Evolutionary conservation across 768 basidiomycete genomes (phyloP), one percentile per base, ranked within the genome.

Genomic region (Inosperma sp.): DNA sequence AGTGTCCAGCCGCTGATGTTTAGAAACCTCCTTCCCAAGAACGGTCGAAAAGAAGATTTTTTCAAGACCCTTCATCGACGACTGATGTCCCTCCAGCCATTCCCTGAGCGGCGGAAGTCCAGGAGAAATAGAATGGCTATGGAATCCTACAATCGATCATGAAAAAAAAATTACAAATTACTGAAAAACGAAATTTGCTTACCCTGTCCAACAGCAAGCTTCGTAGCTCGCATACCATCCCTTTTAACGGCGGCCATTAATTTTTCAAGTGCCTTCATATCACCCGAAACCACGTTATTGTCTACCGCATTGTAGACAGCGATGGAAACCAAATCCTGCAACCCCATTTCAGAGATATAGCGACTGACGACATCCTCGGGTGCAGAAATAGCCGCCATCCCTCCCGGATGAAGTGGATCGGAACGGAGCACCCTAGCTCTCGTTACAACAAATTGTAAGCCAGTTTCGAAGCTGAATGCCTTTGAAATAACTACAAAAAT

Each of bases 181-280:
- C 7, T 19, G 5, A 14, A 22, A n/a, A 21, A 2, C 8, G 21
- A 16, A n/a, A 14, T 31, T 7, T 6, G 21, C 55, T 37, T 51
- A 66, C 67, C 68, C 59, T 70, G 68, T 50, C 67, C 62, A 14
- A 70, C 63, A 23, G 62, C 62, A 41, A 70, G 48, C 45, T 60
- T 62, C 1, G 62, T 61, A 5, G 64, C 60, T 40, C 63, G 56
- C 29, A 64, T 43, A 2, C 64, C 65, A 31, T 59, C 59, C 26
- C 59, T 48, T 44, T 68, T 70, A 3, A 59, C 62, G 16, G 65
- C 56, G 6, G 58, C 55, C 47, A 68, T 53, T 4, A 70, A 52
- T 30, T 45, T 52, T 2, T 61, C 59, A 7, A 68, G 33, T 0
- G 63, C 65, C 12, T 63, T 62, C 40, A 62, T 41, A 13, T 63